phyloP scores from a whole-genome alignment of 768 basidiomycete genomes.

The Russula sp. region DNA sequence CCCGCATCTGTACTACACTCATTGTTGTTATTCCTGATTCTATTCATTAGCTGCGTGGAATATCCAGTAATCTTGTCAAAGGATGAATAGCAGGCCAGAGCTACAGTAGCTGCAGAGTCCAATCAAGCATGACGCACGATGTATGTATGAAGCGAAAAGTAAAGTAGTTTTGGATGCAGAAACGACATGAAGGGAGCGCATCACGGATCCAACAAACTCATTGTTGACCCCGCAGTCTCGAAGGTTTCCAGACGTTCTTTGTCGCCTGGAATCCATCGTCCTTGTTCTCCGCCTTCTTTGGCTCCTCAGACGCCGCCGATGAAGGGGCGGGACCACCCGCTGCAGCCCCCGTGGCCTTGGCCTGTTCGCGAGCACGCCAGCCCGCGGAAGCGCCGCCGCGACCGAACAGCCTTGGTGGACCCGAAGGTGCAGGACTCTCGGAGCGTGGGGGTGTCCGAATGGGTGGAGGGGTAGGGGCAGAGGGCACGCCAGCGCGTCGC shows the following conservation, averaged over 20 bases:
- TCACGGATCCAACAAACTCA: not conserved
- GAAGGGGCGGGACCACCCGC: conserved; percentile 34
- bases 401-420: conserved; percentile 28
- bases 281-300: conserved; percentile 40
- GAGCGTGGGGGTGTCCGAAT: conserved; percentile 40
- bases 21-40: conserved; percentile 13
- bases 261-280: conserved; percentile 72
- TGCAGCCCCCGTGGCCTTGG: conserved; percentile 33
- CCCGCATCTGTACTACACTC: conserved; percentile 19
- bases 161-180: not conserved
- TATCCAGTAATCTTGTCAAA: conserved; percentile 13
- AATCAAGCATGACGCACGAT: not conserved
- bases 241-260: conserved; percentile 34
- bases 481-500: conserved; percentile 18
- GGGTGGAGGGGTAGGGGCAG: conserved; percentile 18
- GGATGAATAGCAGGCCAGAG: not conserved
- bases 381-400: conserved; percentile 36
- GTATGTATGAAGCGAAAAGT: not conserved
- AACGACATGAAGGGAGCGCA: not conserved
- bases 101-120: not conserved
- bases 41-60: conserved; percentile 5
- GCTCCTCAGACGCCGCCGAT: conserved; percentile 2
- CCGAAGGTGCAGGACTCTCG: conserved; percentile 44
- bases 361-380: conserved; percentile 57
- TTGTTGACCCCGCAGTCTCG: conserved; percentile 24